A percentile compares a stretch with the other conserved stretches of the same genome.
phyloP scores from a whole-genome alignment of 208 protist genomes.

The Trypanosoma theileri region DNA sequence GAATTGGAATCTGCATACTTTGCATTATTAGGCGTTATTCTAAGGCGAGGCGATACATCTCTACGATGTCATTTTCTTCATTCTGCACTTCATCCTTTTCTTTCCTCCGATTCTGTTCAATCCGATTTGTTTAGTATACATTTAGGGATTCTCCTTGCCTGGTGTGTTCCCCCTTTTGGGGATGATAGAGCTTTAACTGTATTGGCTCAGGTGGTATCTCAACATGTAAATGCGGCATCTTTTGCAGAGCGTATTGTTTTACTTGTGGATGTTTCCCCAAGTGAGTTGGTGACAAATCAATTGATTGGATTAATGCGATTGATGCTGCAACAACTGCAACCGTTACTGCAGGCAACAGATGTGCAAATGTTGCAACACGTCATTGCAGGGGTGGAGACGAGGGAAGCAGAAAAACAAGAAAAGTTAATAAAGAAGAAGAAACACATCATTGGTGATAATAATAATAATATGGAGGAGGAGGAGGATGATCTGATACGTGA shows the following conservation, averaged over 20 bases:
- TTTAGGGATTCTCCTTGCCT: constrained; percentile 22
- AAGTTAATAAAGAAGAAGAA: not conserved
- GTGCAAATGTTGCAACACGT: constrained; percentile 36
- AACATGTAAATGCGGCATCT: constrained; percentile 8
- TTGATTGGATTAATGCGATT: constrained; percentile 33
- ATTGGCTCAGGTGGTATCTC: not conserved
- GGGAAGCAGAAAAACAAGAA: not conserved
- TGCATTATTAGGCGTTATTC: constrained; percentile 34
- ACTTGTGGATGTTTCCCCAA: constrained; percentile 70
- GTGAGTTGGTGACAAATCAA: constrained; percentile 24
- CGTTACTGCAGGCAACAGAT: constrained; percentile 29
- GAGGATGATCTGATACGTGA: constrained; percentile 27
- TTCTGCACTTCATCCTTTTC: constrained; percentile 18
- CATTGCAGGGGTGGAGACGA: constrained; percentile 23
- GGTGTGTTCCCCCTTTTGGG: constrained; percentile 4
- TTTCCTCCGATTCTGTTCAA: constrained; percentile 44
- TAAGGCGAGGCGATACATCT: constrained; percentile 23
- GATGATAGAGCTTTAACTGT: constrained; percentile 1
- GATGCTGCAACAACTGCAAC: constrained; percentile 1
- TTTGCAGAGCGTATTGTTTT: constrained; percentile 65
- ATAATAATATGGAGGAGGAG: constrained; percentile 20
- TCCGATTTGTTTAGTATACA: constrained; percentile 27
- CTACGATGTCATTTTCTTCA: constrained; percentile 29
- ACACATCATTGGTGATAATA: not conserved
- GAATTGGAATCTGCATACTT: constrained; percentile 36